These are phyloP conservation scores for Emergomyces pasteurianus DNA, from an alignment of 2,329 filamentous ascomycete species.

Conservation along the genomic window DNA sequence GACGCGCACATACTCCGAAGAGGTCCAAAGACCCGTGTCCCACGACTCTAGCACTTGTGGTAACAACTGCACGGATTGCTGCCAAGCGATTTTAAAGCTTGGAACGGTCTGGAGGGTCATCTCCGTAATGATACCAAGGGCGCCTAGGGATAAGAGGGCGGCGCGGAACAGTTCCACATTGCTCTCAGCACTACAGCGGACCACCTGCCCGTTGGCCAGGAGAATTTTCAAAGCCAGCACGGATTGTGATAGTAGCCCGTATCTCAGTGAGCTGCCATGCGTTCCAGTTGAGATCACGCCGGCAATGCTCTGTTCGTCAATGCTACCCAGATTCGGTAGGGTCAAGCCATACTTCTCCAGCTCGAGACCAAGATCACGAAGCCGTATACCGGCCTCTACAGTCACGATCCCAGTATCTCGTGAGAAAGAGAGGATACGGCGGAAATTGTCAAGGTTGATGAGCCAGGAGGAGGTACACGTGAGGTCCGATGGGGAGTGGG, in stretches of 20 bases:
- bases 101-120: conserved; percentile 73
- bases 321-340: conserved; percentile 86
- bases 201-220: conserved; percentile 64
- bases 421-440: conserved; percentile 59
- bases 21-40: conserved; percentile 65
- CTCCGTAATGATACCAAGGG: conserved; percentile 81
- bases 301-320: conserved; percentile 85
- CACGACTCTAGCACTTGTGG: conserved; percentile 57
- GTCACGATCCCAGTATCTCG: conserved; percentile 53
- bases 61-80: conserved; percentile 65
- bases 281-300: conserved; percentile 89
- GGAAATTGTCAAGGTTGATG: conserved; percentile 79
- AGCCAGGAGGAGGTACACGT: conserved; percentile 93
- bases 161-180: conserved; percentile 77
- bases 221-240: conserved; percentile 67
- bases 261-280: conserved; percentile 73
- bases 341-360: conserved; percentile 65
- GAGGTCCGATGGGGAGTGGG: conserved; percentile 81
- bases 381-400: conserved; percentile 78
- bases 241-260: conserved; percentile 74
- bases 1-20: conserved; percentile 78
- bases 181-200: conserved; percentile 54
- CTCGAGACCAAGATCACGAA: conserved; percentile 60
- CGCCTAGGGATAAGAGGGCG: conserved; percentile 74
- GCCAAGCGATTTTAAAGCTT: conserved; percentile 76